Evolutionary conservation across 2,329 filamentous ascomycete genomes (phyloP), one percentile per base, ranked within the genome.

Genomic region (Botrytis cinerea): DNA sequence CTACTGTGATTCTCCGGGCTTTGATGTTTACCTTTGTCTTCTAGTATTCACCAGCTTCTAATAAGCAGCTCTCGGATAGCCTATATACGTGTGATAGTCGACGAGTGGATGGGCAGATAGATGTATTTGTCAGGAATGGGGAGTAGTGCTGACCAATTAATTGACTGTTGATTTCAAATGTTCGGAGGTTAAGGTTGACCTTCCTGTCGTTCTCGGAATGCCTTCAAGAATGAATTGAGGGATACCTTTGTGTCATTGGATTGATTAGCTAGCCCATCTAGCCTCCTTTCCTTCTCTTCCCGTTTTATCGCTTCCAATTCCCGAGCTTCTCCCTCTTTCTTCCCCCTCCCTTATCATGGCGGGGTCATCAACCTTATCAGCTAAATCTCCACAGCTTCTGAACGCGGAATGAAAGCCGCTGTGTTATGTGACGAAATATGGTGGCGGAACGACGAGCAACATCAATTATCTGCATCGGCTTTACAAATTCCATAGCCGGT

Each of bases 401-500:
- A 40, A n/a, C 14, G 46, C 46, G 64, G 64, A 68, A 68, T 14
- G 16, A 68, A 68, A 68, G 25, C 64, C 64, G 64, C 64, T 54
- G 46, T 38, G 38, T 8, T 38, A 38, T 8, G 38, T 54, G 64
- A 54, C 35, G 64, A 54, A 68, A 54, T 28, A 20, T 40, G 18
- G 22, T 68, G 64, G 64, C 64, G 64, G 46, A 68, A 68, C 46
- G 1, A 51, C 12, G 38, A 7, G 35, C 16, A 18, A 46, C 6
- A 20, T n/a, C 59, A 40, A 59, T 14, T 61, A 40, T 25, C 16
- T 61, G 35, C 20, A 67, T 67, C 45, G 63, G 63, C 22, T 51
- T 67, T 67, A 32, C 43, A 46, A 48, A 46, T 16, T 32, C 18
- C n/a, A 46, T 35, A 48, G 8, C 43, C 28, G 43, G 32, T 18